These are phyloP conservation scores for Brassica nigra DNA, from an alignment of 345 rosid species.

Conservation along the genomic window DNA sequence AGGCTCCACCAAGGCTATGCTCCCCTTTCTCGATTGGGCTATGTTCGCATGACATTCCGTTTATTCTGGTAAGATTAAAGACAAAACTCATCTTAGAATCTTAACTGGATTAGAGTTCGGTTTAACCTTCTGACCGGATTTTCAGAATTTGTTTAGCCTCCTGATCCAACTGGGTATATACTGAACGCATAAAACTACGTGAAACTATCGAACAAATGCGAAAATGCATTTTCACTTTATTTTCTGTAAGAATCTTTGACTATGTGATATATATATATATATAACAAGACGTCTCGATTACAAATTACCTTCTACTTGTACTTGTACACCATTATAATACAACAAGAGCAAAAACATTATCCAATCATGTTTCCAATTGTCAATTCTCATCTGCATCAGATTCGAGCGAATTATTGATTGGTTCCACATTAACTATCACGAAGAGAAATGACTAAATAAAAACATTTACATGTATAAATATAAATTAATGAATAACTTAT, in stretches of 20 bases:
- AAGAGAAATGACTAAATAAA: conserved; percentile 31
- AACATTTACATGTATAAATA: conserved; percentile 28
- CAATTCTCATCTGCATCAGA: conserved; percentile 37
- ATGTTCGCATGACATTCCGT: background rate
- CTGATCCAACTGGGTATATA: background rate
- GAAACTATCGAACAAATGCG: conserved; percentile 11
- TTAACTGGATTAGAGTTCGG: background rate
- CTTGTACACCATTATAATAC: conserved; percentile 8
- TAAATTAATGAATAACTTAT: conserved; percentile 25
- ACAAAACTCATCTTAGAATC: background rate
- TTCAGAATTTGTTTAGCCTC: background rate
- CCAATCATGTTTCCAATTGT: conserved; percentile 37
- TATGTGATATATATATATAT: background rate
- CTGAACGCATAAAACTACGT: background rate
- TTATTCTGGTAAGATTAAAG: background rate
- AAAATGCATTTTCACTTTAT: background rate
- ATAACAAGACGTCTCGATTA: conserved; percentile 23
- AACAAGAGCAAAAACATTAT: conserved; percentile 29
- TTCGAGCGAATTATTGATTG: conserved; percentile 39
- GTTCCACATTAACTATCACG: conserved; percentile 36
- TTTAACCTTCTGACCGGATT: background rate
- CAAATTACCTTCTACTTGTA: conserved; percentile 41
- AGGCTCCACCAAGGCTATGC: too few species aligned
- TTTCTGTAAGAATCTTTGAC: conserved; percentile 33
- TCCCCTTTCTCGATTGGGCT: background rate